Conservation (phyloP, 495 filamentous ascomycete species). For the Aspergillus nidulans region DNA sequence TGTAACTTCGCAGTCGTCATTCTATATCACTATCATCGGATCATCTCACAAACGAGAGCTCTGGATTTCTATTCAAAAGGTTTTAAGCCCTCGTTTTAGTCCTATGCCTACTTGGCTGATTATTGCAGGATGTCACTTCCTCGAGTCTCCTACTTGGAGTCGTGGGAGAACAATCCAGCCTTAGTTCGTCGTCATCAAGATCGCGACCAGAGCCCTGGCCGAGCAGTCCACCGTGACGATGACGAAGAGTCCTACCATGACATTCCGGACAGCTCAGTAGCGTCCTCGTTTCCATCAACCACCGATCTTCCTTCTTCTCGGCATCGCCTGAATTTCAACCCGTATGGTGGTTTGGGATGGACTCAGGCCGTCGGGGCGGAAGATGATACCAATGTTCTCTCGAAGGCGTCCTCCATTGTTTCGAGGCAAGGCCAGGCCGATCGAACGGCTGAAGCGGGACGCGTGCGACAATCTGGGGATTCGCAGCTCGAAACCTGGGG, state of each 20-base stretch:
- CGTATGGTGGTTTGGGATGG: constrained; percentile 41
- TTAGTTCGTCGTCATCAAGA: constrained; percentile 24
- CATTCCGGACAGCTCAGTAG: constrained; percentile 30
- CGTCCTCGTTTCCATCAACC: constrained; percentile 42
- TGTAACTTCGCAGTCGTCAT: neutral
- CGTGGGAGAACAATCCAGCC: constrained; percentile 41
- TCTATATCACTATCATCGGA: neutral
- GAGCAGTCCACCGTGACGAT: constrained; percentile 22
- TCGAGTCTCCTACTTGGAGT: constrained; percentile 33
- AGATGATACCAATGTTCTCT: constrained; percentile 26
- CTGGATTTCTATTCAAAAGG: too few species aligned
- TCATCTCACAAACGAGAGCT: too few species aligned
- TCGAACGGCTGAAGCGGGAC: neutral
- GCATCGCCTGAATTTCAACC: constrained; percentile 42
- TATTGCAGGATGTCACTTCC: constrained; percentile 26
- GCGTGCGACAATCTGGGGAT: neutral
- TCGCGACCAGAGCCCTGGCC: constrained; percentile 13
- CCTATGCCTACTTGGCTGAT: too few species aligned
- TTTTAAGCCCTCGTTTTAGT: too few species aligned
- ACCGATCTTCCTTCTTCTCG: constrained; percentile 21
- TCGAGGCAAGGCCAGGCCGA: constrained; percentile 21
- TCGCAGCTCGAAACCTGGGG: constrained; percentile 5
- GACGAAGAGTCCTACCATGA: constrained; percentile 30
- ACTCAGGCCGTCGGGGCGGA: constrained; percentile 25
- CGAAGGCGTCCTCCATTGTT: constrained; percentile 20